These are phyloP conservation scores for Crithidia bombi DNA, from an alignment of 208 protist species.

Conservation along the genomic window DNA sequence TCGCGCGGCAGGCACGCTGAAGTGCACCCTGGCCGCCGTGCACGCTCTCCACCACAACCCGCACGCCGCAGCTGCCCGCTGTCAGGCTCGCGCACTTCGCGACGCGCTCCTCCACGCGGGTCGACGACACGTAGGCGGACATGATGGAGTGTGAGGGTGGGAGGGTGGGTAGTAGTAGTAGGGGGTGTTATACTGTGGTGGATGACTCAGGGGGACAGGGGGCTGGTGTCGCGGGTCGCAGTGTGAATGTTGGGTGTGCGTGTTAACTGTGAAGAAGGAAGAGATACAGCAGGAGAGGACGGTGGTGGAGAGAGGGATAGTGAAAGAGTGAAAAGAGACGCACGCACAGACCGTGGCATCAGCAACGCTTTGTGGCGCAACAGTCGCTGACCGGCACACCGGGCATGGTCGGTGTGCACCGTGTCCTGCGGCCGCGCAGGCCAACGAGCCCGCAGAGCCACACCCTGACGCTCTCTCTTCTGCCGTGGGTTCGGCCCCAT, in stretches of 20 bases:
- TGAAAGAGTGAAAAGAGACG: no score
- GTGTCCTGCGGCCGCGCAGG: no score
- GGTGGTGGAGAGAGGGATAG: no score
- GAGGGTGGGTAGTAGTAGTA: background rate
- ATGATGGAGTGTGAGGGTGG: background rate
- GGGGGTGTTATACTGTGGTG: background rate
- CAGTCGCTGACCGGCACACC: no score
- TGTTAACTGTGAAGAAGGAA: background rate
- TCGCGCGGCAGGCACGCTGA: conserved; percentile 28
- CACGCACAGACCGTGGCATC: no score
- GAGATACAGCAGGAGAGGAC: no score
- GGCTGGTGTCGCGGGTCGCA: background rate
- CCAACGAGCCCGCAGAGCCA: no score
- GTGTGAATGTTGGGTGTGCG: background rate
- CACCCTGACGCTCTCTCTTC: no score
- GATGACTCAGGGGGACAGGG: background rate
- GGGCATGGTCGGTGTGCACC: no score
- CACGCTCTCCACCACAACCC: conserved; percentile 2
- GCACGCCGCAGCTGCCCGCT: background rate
- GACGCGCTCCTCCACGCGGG: conserved; percentile 5
- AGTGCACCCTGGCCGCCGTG: conserved; percentile 4
- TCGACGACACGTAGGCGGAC: conserved; percentile 15
- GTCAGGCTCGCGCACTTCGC: background rate
- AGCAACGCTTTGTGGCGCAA: no score
- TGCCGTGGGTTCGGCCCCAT: no score